These are phyloP conservation scores for Juncus effusus DNA, from an alignment of 176 grass and related monocot species.

Conservation along the genomic window DNA sequence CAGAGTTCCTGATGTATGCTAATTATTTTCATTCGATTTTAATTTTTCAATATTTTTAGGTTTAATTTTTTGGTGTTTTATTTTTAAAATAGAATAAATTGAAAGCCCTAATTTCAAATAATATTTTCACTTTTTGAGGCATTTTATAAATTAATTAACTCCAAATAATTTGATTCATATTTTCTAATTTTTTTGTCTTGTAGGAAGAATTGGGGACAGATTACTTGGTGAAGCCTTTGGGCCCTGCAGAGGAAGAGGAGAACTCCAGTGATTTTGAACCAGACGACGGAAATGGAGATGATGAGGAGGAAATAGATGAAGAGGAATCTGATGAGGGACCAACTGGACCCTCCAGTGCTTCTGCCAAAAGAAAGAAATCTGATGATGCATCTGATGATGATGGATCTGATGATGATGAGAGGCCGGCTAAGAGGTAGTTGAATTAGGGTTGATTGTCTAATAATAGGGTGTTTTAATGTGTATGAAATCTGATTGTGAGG, in stretches of 20 bases:
- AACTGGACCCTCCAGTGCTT: slow-evolving; percentile 21
- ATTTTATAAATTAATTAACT: neutral
- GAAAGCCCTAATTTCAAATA: neutral
- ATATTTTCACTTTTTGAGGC: neutral
- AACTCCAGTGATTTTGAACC: slow-evolving; percentile 26
- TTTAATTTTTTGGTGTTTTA: neutral
- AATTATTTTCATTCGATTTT: no score
- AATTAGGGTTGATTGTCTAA: neutral
- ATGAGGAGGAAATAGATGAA: slow-evolving; percentile 11
- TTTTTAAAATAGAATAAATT: no score
- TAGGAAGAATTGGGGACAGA: slow-evolving; percentile 21
- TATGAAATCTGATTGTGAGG: neutral
- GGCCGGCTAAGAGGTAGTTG: slow-evolving; percentile 24
- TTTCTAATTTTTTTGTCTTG: neutral
- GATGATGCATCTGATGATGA: neutral
- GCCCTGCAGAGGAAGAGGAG: slow-evolving; percentile 8
- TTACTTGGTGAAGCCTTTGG: slow-evolving; percentile 15
- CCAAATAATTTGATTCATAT: neutral
- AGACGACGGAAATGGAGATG: slow-evolving; percentile 15
- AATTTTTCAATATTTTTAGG: neutral
- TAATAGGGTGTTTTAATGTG: slow-evolving; percentile 11
- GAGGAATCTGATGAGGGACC: neutral
- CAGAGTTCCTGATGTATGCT: no score
- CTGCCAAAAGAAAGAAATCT: slow-evolving; percentile 17
- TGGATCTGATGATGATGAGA: slow-evolving; percentile 5